Percentiles rank a stretch among this genome's conserved stretches.
phyloP scores from a whole-genome alignment of 2,329 filamentous ascomycete genomes.

The Beauveria rudraprayagi region DNA sequence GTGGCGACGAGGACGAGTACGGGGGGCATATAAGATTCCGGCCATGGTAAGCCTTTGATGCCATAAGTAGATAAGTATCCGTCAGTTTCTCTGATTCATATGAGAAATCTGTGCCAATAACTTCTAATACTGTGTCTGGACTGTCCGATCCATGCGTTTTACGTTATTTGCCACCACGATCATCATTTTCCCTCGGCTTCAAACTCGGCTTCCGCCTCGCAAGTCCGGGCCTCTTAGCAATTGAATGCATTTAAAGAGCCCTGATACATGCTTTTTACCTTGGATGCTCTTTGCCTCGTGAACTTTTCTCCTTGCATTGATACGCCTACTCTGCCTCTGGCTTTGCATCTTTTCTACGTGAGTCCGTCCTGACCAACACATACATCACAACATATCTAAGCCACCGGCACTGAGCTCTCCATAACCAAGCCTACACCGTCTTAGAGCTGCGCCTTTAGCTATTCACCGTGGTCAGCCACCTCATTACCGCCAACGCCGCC shows the following conservation, averaged over 20 bases:
- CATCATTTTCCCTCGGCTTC: not conserved
- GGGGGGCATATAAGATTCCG: too few relatives aligned
- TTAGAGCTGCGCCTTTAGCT: too few relatives aligned
- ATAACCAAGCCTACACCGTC: too few relatives aligned
- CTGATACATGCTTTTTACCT: not conserved
- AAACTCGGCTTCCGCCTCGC: not conserved
- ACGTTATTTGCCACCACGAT: too few relatives aligned
- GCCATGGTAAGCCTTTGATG: too few relatives aligned
- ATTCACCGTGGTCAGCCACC: not conserved
- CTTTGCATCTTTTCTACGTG: not conserved
- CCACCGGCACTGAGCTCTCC: too few relatives aligned
- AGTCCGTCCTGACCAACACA: not conserved
- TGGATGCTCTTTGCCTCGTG: too few relatives aligned
- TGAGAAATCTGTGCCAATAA: not conserved
- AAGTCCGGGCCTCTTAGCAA: not conserved
- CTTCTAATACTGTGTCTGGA: not conserved
- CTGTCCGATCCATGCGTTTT: not conserved
- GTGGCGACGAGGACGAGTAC: too few relatives aligned
- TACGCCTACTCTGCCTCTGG: too few relatives aligned
- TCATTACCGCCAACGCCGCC: not conserved
- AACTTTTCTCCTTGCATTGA: not conserved
- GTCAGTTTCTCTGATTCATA: too few relatives aligned
- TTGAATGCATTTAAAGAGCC: not conserved
- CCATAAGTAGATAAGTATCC: too few relatives aligned
- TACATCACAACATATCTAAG: not conserved